Percentiles rank a stretch among this genome's conserved stretches.
Evolutionary conservation across 352 stramenopile species (phyloP).

Genomic region (Saprolegnia parasitica): DNA sequence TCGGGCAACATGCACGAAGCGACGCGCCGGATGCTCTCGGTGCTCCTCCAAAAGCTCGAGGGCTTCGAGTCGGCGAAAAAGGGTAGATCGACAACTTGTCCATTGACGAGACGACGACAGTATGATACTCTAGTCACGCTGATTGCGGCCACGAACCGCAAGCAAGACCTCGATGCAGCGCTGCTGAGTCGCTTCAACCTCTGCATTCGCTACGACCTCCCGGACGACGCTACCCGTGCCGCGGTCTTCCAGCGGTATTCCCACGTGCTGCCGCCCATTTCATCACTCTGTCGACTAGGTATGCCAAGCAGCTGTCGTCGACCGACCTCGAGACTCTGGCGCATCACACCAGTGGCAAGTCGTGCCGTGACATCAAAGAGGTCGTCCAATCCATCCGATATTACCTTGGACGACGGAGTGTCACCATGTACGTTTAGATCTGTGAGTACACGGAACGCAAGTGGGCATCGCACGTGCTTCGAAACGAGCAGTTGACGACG

Average conservation of each 20-base stretch:
- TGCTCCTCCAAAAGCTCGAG: slow-evolving; percentile 90
- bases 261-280: too few relatives aligned
- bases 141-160: slow-evolving; percentile 43
- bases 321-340: slow-evolving; percentile 78
- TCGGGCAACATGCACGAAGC: slow-evolving; percentile 90
- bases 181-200: slow-evolving; percentile 92
- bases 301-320: slow-evolving; percentile 83
- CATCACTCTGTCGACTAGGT: too few relatives aligned
- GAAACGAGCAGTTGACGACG: slow-evolving; percentile 43
- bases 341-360: slow-evolving; percentile 73
- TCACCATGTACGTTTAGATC: slow-evolving; percentile 40
- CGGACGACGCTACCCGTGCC: slow-evolving; percentile 69
- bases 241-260: slow-evolving; percentile 84
- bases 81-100: slow-evolving; percentile 46
- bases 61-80: slow-evolving; percentile 90
- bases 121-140: slow-evolving; percentile 16
- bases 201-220: slow-evolving; percentile 89
- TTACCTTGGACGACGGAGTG: background rate
- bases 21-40: slow-evolving; percentile 86
- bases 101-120: background rate
- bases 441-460: slow-evolving; percentile 91
- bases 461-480: slow-evolving; percentile 87
- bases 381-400: slow-evolving; percentile 32
- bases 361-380: slow-evolving; percentile 93
- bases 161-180: slow-evolving; percentile 89